Base-by-base conservation (phyloP, 306 rosid genomes). In the Cajanus cajan region DNA sequence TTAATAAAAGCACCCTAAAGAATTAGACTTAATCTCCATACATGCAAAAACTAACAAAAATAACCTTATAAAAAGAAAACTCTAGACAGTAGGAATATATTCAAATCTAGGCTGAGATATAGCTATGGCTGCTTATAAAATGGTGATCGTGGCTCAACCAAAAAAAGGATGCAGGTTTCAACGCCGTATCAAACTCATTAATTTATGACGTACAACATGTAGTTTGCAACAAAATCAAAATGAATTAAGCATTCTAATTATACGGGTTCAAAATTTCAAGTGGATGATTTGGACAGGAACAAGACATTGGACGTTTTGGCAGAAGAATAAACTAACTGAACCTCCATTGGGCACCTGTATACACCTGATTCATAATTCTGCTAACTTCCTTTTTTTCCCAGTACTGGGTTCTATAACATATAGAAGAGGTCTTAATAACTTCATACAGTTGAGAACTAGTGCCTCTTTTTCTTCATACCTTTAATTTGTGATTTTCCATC, bases 401-500 rank as follows among this genome's bases (percentile, higher is more conserved):
- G 37, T 43, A 31, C 13, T 21, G 5, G 68, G 22, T 16, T 58
- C 57, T 16, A 12, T 18, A 59, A 7, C 19, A 39, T 45, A 37
- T 1, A 13, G 12, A 61, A 36, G 34, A 48, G 43, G 18, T 58
- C 14, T 11, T 24, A 48, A 78, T 33, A 43, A 79, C 64, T 21
- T 19, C 3, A 28, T 11, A 51, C 3, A 33, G 68, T 67, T 47
- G 85, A 68, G 40, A 67, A 59, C 71, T 80, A 82, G 41, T 51
- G 78, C 71, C 77, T 61, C 71, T 66, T 80, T 45, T 80, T 81
- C 67, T 13, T 66, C 79, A 1, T 47, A 16, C 71, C 84, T 36
- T 75, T 77, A 16, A 65, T 40, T 33, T 22, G 82, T 63, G 71
- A 34, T 43, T 73, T 83, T 61, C 74, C 87, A 31, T 62, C 85